These are phyloP conservation scores for Byssothecium circinans DNA, from an alignment of 2,329 filamentous ascomycete genomes.

Conservation along the genomic window DNA sequence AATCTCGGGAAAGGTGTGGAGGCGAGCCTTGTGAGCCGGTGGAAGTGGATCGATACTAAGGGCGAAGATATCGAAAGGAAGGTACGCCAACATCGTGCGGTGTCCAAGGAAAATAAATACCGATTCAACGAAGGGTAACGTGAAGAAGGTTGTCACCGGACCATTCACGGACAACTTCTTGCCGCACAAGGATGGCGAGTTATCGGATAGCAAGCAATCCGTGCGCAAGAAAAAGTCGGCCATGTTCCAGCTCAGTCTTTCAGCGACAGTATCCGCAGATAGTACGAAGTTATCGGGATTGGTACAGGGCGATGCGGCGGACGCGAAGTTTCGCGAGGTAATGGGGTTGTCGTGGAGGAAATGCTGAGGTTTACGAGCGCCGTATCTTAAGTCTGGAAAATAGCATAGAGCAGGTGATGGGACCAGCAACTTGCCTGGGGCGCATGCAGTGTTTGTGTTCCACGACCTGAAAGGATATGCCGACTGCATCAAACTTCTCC, in stretches of 20 bases:
- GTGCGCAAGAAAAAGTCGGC: conserved; percentile 27
- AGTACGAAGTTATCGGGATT: conserved; percentile 12
- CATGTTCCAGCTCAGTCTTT: conserved; percentile 26
- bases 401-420: not conserved
- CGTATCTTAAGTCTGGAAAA: too few species aligned
- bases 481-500: not conserved
- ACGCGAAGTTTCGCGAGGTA: conserved; percentile 22
- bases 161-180: conserved; percentile 27
- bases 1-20: conserved; percentile 22
- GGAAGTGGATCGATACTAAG: conserved; percentile 31
- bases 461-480: not conserved
- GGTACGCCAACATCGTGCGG: conserved; percentile 15
- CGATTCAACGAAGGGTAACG: conserved; percentile 20
- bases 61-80: conserved; percentile 28
- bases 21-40: conserved; percentile 28
- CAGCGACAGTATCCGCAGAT: conserved; percentile 18
- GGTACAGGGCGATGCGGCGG: conserved; percentile 18
- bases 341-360: conserved; percentile 29
- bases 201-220: conserved; percentile 20
- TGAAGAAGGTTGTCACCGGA: conserved; percentile 24
- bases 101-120: not conserved
- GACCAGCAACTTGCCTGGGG: not conserved
- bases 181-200: conserved; percentile 28
- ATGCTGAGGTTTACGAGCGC: conserved; percentile 12
- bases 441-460: conserved; percentile 1